Percentiles rank a stretch among this genome's conserved stretches.
phyloP scores from a whole-genome alignment of 2,329 filamentous ascomycete species.

The Sporothrix brunneoviolacea region DNA sequence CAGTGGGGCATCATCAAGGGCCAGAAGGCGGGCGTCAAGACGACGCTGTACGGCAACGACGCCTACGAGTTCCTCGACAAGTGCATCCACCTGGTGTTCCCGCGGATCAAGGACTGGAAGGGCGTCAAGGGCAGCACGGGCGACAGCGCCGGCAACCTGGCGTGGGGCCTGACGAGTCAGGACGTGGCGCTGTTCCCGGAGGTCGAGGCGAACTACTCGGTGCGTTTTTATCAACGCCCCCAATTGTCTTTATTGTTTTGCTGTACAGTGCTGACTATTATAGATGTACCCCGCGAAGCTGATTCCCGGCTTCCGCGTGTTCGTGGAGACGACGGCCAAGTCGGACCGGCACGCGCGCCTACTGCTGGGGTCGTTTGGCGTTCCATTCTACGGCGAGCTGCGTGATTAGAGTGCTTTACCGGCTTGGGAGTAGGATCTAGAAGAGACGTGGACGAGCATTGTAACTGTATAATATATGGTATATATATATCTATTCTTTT shows the following conservation, averaged over 20 bases:
- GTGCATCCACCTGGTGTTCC: slow-evolving; percentile 81
- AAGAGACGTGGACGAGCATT: no score
- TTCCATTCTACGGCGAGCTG: slow-evolving; percentile 66
- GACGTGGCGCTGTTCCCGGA: slow-evolving; percentile 84
- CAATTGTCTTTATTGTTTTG: background rate
- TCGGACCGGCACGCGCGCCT: slow-evolving; percentile 80
- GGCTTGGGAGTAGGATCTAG: no score
- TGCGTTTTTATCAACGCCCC: slow-evolving; percentile 41
- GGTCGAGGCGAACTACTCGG: slow-evolving; percentile 90
- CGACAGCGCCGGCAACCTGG: slow-evolving; percentile 81
- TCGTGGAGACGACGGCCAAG: slow-evolving; percentile 74
- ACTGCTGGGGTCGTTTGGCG: slow-evolving; percentile 62
- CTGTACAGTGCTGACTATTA: slow-evolving; percentile 18
- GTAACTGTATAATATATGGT: background rate
- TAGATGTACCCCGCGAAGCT: slow-evolving; percentile 59
- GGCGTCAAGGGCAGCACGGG: slow-evolving; percentile 63
- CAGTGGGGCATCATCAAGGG: slow-evolving; percentile 69
- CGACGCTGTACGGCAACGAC: slow-evolving; percentile 67
- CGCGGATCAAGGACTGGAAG: slow-evolving; percentile 92
- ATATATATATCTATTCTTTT: background rate
- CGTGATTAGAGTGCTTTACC: no score
- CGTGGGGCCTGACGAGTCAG: slow-evolving; percentile 69
- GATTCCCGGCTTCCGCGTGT: slow-evolving; percentile 80
- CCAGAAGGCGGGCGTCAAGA: slow-evolving; percentile 68
- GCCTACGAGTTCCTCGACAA: slow-evolving; percentile 91